These are phyloP conservation scores for Stentor roeselii DNA, from an alignment of 73 alveolate genomes.

Conservation along the genomic window DNA sequence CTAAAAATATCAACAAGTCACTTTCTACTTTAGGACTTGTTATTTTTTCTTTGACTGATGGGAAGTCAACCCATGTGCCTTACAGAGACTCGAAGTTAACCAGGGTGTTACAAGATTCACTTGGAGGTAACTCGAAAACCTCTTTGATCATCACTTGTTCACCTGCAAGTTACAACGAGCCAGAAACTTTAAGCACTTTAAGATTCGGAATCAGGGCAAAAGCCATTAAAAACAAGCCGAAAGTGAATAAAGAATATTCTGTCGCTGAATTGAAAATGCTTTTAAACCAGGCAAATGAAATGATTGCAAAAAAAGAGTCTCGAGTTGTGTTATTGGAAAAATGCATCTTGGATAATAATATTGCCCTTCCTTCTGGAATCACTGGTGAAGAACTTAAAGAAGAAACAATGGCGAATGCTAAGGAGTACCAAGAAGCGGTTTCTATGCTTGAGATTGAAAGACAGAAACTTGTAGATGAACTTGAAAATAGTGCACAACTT, in stretches of 20 bases:
- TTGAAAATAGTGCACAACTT: constrained; percentile 43
- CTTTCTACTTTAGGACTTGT: constrained; percentile 79
- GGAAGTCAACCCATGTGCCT: constrained; percentile 69
- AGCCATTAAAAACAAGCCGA: constrained; percentile 92
- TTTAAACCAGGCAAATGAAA: not conserved
- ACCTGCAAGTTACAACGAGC: constrained; percentile 96
- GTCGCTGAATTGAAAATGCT: not conserved
- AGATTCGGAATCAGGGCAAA: constrained; percentile 97
- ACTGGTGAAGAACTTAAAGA: constrained; percentile 94
- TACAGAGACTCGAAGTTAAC: constrained; percentile 80
- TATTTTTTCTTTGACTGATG: constrained; percentile 66
- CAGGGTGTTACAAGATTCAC: constrained; percentile 89
- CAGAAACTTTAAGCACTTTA: constrained; percentile 91
- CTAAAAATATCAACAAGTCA: constrained; percentile 72
- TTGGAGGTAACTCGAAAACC: constrained; percentile 98
- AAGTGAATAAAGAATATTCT: constrained; percentile 52
- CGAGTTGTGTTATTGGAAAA: not conserved
- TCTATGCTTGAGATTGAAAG: constrained; percentile 76
- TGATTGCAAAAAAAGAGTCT: not conserved
- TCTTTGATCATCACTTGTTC: constrained; percentile 95
- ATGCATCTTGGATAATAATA: not conserved
- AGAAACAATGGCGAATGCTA: constrained; percentile 66
- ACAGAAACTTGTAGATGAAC: constrained; percentile 73
- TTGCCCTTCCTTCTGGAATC: not conserved
- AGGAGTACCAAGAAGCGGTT: constrained; percentile 89